Conservation (phyloP, 139 green algal species). For the Raphidocelis subcapitata region DNA sequence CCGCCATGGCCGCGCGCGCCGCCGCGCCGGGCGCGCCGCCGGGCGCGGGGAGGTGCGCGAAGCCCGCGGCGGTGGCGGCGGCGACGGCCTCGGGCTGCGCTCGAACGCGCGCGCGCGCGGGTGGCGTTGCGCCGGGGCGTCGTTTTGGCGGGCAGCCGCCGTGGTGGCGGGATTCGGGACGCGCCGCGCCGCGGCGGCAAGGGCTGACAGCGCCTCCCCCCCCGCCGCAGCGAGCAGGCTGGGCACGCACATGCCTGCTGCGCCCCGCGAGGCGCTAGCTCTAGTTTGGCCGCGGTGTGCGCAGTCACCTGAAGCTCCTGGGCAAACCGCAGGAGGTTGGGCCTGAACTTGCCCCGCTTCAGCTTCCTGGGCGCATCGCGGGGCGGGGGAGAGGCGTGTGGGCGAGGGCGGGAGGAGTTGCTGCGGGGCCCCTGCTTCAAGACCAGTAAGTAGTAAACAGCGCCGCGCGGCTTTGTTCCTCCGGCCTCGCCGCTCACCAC, state of each 20-base stretch:
- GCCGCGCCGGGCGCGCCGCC: not conserved
- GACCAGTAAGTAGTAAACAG: too few species aligned
- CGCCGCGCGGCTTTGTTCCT: too few species aligned
- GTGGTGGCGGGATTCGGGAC: not conserved
- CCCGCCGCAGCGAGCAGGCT: conserved; percentile 1
- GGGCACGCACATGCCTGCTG: not conserved
- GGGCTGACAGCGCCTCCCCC: not conserved
- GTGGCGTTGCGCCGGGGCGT: not conserved
- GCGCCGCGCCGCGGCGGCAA: not conserved
- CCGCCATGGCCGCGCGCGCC: conserved; percentile 34
- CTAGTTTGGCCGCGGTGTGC: too few species aligned
- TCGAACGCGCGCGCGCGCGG: not conserved
- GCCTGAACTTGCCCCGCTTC: conserved; percentile 58
- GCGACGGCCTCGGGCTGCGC: not conserved
- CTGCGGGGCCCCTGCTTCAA: too few species aligned
- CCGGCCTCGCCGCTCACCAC: too few species aligned
- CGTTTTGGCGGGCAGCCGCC: not conserved
- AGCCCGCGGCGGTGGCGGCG: not conserved
- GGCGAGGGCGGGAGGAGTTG: too few species aligned
- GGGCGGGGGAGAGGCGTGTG: too few species aligned
- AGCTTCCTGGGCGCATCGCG: conserved; percentile 52
- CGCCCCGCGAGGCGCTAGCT: too few species aligned
- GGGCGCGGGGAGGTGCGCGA: not conserved
- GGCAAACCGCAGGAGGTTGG: conserved; percentile 52
- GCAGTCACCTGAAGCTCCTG: conserved; percentile 25